These are phyloP conservation scores for Byssochlamys sp. DNA, from an alignment of 2,329 filamentous ascomycete species.

Conservation along the genomic window DNA sequence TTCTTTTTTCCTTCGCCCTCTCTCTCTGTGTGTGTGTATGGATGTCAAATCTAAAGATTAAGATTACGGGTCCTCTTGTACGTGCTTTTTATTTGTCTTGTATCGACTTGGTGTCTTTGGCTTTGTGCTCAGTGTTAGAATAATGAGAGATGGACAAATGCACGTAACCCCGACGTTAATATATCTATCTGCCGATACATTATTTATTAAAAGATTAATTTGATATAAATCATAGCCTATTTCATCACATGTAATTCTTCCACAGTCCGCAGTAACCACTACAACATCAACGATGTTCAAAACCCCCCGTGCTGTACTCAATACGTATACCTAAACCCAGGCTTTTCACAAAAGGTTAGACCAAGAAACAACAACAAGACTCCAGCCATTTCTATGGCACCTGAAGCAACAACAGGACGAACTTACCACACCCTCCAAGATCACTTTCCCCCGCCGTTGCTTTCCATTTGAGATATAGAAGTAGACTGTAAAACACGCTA, in stretches of 20 bases:
- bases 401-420: not conserved
- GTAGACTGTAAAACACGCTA: conserved; percentile 43
- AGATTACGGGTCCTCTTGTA: not conserved
- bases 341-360: conserved; percentile 9
- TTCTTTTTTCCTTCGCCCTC: not conserved
- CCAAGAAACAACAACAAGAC: not conserved
- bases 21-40: not conserved
- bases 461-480: conserved; percentile 45
- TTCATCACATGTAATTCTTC: not conserved
- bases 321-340: conserved; percentile 26
- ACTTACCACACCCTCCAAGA: conserved; percentile 41
- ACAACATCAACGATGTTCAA: not conserved
- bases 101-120: not conserved
- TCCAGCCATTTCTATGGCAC: too few relatives aligned
- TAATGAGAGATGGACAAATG: not conserved
- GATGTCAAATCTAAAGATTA: not conserved
- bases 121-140: not conserved
- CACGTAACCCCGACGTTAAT: not conserved
- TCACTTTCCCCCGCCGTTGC: conserved; percentile 38
- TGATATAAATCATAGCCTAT: not conserved
- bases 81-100: not conserved
- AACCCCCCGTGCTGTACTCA: conserved; percentile 7
- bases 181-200: too few relatives aligned
- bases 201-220: not conserved
- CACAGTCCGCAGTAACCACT: not conserved